phyloP scores from a whole-genome alignment of 305 asterid species.

The Coffea humblotiana region DNA sequence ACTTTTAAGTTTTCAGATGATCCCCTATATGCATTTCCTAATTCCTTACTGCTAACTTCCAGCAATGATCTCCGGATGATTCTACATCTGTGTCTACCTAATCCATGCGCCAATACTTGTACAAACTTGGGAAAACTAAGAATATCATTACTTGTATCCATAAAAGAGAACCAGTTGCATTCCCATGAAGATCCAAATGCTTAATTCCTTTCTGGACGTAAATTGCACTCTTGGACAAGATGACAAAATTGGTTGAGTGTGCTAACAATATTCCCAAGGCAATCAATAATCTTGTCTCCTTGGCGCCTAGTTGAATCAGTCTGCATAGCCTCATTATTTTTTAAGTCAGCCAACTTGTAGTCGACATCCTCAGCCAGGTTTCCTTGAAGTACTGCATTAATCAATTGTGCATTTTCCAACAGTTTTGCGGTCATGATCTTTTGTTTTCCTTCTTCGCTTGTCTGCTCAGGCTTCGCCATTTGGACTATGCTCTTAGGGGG shows the following conservation, averaged over 20 bases:
- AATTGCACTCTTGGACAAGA: conserved; percentile 40
- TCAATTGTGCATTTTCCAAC: conserved; percentile 47
- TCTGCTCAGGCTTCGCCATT: conserved; percentile 31
- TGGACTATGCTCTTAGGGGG: conserved; percentile 17
- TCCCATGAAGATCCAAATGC: conserved; percentile 10
- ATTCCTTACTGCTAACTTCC: no score
- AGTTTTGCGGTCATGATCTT: conserved; percentile 52
- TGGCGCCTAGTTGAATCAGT: conserved; percentile 51
- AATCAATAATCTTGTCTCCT: conserved; percentile 66
- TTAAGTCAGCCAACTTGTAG: conserved; percentile 42
- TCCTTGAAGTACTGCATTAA: conserved; percentile 54
- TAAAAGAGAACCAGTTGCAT: neutral
- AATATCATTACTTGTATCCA: neutral
- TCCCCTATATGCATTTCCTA: neutral
- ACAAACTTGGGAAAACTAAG: neutral
- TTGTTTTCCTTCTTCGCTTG: conserved; percentile 33
- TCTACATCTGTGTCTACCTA: neutral
- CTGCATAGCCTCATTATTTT: conserved; percentile 42
- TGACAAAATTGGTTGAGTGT: conserved; percentile 67
- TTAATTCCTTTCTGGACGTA: conserved; percentile 5
- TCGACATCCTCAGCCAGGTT: conserved; percentile 44
- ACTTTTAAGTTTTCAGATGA: neutral
- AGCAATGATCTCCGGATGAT: no score
- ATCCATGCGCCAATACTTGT: neutral
- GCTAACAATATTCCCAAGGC: conserved; percentile 51